These are phyloP conservation scores for Chaetoceros tenuissimus DNA, from an alignment of 108 stramenopile genomes.

Conservation along the genomic window DNA sequence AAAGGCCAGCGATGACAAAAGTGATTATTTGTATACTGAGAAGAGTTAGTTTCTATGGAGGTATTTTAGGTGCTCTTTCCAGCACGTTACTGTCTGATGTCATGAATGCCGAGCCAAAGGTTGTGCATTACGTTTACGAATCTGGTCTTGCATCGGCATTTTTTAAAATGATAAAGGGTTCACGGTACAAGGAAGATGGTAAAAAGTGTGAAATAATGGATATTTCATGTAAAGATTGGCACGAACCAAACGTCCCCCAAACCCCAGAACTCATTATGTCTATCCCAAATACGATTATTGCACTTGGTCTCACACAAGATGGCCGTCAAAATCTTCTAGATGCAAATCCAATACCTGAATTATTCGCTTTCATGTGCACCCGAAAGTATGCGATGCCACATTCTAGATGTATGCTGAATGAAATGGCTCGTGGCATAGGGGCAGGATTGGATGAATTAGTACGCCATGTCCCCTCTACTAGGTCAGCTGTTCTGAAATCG, in stretches of 20 bases:
- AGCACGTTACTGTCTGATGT: slow-evolving; percentile 72
- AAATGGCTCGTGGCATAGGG: slow-evolving; percentile 79
- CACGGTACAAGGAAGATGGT: slow-evolving; percentile 13
- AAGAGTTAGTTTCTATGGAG: slow-evolving; percentile 61
- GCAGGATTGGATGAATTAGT: slow-evolving; percentile 89
- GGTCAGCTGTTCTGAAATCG: slow-evolving; percentile 46
- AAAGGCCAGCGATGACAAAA: slow-evolving; percentile 46
- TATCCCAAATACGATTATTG: slow-evolving; percentile 79
- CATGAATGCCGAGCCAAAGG: slow-evolving; percentile 83
- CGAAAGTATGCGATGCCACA: slow-evolving; percentile 85
- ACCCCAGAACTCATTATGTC: slow-evolving; percentile 85
- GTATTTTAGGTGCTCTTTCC: slow-evolving; percentile 60
- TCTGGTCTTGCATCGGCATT: slow-evolving; percentile 71
- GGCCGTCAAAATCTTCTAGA: slow-evolving; percentile 64
- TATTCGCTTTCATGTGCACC: slow-evolving; percentile 63
- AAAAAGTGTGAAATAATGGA: background rate
- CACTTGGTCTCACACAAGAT: slow-evolving; percentile 81
- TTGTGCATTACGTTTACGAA: slow-evolving; percentile 71
- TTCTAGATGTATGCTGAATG: slow-evolving; percentile 76
- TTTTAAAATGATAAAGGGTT: slow-evolving; percentile 42
- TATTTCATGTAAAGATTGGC: slow-evolving; percentile 1
- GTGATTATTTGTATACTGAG: slow-evolving; percentile 56
- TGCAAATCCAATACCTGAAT: slow-evolving; percentile 77
- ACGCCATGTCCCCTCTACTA: slow-evolving; percentile 77
- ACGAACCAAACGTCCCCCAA: slow-evolving; percentile 45